These are phyloP conservation scores for Mallotus japonicus DNA, from an alignment of 441 rosid genomes.

Conservation along the genomic window DNA sequence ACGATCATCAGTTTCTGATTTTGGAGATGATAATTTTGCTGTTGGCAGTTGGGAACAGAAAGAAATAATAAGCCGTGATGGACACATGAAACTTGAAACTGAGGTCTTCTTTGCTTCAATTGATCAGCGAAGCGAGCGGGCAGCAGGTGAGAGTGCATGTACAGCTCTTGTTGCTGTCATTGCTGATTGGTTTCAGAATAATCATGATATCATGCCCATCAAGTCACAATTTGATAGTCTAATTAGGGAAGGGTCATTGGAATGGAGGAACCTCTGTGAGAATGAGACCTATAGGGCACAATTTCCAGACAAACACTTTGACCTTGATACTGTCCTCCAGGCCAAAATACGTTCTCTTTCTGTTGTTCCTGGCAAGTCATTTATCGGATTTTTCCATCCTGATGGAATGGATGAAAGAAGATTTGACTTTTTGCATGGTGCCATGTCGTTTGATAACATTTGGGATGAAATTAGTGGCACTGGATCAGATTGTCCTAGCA, in stretches of 20 bases:
- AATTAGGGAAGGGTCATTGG: conserved; percentile 81
- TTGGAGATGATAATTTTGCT: conserved; percentile 80
- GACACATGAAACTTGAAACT: conserved; percentile 71
- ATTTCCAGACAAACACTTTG: conserved; percentile 89
- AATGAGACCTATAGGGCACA: conserved; percentile 56
- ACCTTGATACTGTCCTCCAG: conserved; percentile 79
- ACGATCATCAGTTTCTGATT: conserved; percentile 64
- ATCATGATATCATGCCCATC: conserved; percentile 65
- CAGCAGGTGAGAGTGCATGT: conserved; percentile 93
- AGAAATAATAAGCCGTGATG: conserved; percentile 79
- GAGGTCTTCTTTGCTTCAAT: conserved; percentile 80
- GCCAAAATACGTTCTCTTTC: conserved; percentile 68
- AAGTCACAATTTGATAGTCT: conserved; percentile 84
- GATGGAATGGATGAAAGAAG: conserved; percentile 62
- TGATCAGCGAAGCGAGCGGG: conserved; percentile 83
- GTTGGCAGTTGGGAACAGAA: conserved; percentile 80
- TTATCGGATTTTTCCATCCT: conserved; percentile 83
- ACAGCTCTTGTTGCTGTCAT: conserved; percentile 83
- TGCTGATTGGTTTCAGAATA: conserved; percentile 82
- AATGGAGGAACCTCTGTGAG: conserved; percentile 83
- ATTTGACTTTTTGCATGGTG: conserved; percentile 66
- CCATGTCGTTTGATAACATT: conserved; percentile 86
- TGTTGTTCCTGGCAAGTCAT: conserved; percentile 62
- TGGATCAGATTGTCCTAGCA: conserved; percentile 38
- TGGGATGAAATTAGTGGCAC: conserved; percentile 74